Conservation (phyloP, 805 yeast genomes). For the Lipomyces oligophaga region DNA sequence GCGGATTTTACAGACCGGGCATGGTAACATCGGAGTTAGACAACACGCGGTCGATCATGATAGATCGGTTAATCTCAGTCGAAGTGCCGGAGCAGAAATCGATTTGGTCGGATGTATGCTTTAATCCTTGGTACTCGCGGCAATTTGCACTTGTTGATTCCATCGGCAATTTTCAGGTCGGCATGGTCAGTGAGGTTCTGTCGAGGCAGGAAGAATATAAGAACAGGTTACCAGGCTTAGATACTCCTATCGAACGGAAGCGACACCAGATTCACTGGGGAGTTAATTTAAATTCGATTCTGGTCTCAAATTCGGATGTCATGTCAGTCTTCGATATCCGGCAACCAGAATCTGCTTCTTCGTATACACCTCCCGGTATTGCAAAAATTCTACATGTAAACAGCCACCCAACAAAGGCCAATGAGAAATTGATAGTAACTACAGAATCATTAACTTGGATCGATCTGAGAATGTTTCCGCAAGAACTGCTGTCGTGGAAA, state of each 20-base stretch:
- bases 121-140: slow-evolving; percentile 38
- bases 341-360: background rate
- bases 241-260: background rate
- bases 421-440: slow-evolving; percentile 54
- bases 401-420: slow-evolving; percentile 28
- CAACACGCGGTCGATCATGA: background rate
- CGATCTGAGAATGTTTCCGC: slow-evolving; percentile 37
- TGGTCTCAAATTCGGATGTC: slow-evolving; percentile 7
- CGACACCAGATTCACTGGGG: slow-evolving; percentile 20
- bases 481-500: slow-evolving; percentile 64
- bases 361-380: slow-evolving; percentile 1
- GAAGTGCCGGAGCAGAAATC: background rate
- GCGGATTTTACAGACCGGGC: slow-evolving; percentile 23
- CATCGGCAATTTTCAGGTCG: slow-evolving; percentile 36
- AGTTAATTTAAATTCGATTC: slow-evolving; percentile 10
- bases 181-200: background rate
- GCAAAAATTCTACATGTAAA: slow-evolving; percentile 8
- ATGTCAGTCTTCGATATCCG: slow-evolving; percentile 18
- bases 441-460: slow-evolving; percentile 62
- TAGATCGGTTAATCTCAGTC: slow-evolving; percentile 4
- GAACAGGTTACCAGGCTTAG: background rate
- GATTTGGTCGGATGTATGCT: slow-evolving; percentile 37
- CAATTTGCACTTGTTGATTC: slow-evolving; percentile 42
- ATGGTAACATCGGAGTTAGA: slow-evolving; percentile 11
- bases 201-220: background rate